phyloP scores from a whole-genome alignment of 768 basidiomycete genomes.

The Cubamyces lactineus region DNA sequence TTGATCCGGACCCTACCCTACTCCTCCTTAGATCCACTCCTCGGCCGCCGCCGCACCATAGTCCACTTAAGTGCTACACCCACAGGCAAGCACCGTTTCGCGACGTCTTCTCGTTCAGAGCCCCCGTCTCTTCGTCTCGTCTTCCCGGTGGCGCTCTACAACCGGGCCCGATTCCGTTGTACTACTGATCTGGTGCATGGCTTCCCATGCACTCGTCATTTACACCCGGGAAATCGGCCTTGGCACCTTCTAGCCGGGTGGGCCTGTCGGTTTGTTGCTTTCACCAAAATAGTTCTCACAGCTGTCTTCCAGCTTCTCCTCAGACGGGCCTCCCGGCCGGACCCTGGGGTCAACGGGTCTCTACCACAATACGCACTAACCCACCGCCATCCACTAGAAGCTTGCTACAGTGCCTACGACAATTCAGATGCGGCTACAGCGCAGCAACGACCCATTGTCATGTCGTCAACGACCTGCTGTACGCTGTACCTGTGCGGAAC shows the following conservation, averaged over 20 bases:
- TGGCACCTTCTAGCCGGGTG: not conserved
- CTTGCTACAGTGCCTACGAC: not conserved
- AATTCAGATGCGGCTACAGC: not conserved
- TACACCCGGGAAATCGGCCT: not conserved
- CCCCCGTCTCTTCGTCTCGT: not conserved
- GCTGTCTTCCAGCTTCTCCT: not conserved
- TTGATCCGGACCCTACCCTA: constrained; percentile 3
- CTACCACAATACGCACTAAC: constrained; percentile 1
- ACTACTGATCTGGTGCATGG: not conserved
- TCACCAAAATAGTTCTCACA: constrained; percentile 21
- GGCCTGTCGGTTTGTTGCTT: constrained; percentile 8
- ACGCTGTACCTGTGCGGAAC: not conserved
- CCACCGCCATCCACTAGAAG: constrained; percentile 11
- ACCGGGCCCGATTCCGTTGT: constrained; percentile 1
- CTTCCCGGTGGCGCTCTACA: not conserved
- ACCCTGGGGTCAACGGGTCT: constrained; percentile 17
- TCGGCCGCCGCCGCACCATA: not conserved
- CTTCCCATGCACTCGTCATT: not conserved
- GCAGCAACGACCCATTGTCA: not conserved
- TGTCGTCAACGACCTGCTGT: not conserved
- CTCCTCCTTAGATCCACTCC: not conserved
- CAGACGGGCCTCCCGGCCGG: constrained; percentile 15
- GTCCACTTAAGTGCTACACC: not conserved
- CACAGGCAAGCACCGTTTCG: too few relatives aligned
- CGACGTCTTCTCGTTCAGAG: not conserved